Evolutionary conservation across 164 flowering plant genomes (phyloP), one percentile per base, ranked within the genome.

Genomic region (Chimonanthus salicifolius): DNA sequence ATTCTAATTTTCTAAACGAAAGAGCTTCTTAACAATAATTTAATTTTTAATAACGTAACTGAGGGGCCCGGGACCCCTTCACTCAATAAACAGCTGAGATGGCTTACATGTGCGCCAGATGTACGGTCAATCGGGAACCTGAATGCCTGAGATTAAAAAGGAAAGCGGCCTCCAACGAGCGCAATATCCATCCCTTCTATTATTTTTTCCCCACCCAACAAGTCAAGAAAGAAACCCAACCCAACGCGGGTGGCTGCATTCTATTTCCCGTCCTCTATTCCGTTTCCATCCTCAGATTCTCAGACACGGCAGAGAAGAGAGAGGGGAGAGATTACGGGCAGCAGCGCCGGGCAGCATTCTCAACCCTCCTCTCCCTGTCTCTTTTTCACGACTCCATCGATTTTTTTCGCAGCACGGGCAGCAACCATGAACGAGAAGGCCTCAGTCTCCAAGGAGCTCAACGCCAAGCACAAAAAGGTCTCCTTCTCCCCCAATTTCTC

Each of bases 401-500:
- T 43, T 66, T 48, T 20, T n/a, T 54, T 51, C 54, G 50, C 51
- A 47, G 54, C 51, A 3, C 16, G 8, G 51, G 43, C 50, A 49
- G 64, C 50, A 66, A 77, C 20, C 78, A 87, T 85, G 90, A 87
- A 87, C 80, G 85, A 75, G 83, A 87, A 87, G 80, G 87, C 87
- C 16, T 78, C 78, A 78, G 87, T 87, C 65, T 77, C 90, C 65
- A 87, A 85, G 68, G 87, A 87, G 76, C 86, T 85, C 49, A 84
- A 82, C 62, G 88, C 85, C 51, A 85, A 68, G 74, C 87, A 87
- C 81, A 81, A 76, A 76, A 87, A 87, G 88, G 90, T 87, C 13
- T 62, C 49, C 11, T 18, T n/a, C 47, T 10, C 49, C 47, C 51
- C 21, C 11, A 47, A 48, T 68, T n/a, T 49, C 49, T 18, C 13